Evolutionary conservation across 148 eudicot genomes (phyloP), one percentile per base, ranked within the genome.

Genomic region (Rhododendron molle): DNA sequence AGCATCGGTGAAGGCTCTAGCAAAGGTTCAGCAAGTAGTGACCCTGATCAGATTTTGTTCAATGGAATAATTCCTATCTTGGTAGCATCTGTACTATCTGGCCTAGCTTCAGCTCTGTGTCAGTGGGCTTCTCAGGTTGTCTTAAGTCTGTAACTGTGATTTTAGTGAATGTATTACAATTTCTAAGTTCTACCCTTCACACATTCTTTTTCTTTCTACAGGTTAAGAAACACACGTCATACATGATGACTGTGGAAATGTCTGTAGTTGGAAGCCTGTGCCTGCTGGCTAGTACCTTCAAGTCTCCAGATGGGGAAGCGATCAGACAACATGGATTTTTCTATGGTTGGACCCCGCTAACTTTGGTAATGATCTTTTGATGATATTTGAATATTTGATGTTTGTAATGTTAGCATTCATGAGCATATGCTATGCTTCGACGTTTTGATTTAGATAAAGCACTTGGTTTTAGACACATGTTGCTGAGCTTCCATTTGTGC

Each of bases 61-160:
- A 85, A 91, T 81, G 99, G 99, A 78, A 95, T 97, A 87, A 87
- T 97, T 88, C 99, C 99, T 62, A 91, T 95, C 71, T 88, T 97
- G 90, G 89, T 93, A 83, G 99, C 98, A 52, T 97, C 99, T 83
- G 93, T 97, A 85, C 93, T 97, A 49, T 97, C 99, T 81, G 99
- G 99, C 80, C 88, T 97, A 81, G 99, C 99, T 87, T 97, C 99
- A 83, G 88, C 99, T 83, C 89, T 97, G 84, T 97, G 99, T 88
- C 99, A 97, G 86, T 97, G 99, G 99, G 99, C 99, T 83, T 95
- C 99, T 87, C 99, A 97, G 97, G 99, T 95, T 88, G 76, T 86
- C 84, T 81, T 65, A 90, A 81, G 69, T 86, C 76, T 20, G 18
- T 83, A 13, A 12, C 50, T 78, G 69, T 44, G 30, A 65, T 56